Percentiles rank a stretch among this genome's conserved stretches.
These are phyloP conservation scores for Clavispora santaluciae DNA, from an alignment of 805 yeast genomes.

Conservation along the genomic window DNA sequence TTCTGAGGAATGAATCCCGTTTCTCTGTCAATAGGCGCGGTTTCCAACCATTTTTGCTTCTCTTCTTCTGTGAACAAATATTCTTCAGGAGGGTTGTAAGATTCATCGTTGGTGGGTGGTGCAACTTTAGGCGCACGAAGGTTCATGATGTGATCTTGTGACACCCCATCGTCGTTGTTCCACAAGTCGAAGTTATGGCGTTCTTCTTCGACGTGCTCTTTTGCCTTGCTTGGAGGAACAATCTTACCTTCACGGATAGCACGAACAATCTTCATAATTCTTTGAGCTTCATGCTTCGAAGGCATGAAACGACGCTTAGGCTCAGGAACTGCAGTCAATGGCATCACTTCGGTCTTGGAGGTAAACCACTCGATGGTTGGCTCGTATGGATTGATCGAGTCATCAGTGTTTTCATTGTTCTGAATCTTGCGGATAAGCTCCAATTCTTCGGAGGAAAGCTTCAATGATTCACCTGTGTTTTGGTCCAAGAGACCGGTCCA, in stretches of 20 bases:
- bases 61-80: slow-evolving; percentile 81
- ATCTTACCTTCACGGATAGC: slow-evolving; percentile 97
- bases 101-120: slow-evolving; percentile 95
- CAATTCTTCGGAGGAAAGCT: slow-evolving; percentile 80
- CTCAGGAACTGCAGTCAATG: slow-evolving; percentile 89
- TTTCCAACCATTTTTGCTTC: slow-evolving; percentile 59
- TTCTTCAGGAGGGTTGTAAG: slow-evolving; percentile 97
- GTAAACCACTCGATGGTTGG: slow-evolving; percentile 97
- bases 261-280: slow-evolving; percentile 91
- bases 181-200: slow-evolving; percentile 71
- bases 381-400: slow-evolving; percentile 78
- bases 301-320: slow-evolving; percentile 97
- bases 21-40: slow-evolving; percentile 75
- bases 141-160: slow-evolving; percentile 79
- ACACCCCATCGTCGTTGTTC: slow-evolving; percentile 51
- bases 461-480: slow-evolving; percentile 79
- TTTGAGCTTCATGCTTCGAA: slow-evolving; percentile 92
- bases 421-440: slow-evolving; percentile 85
- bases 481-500: slow-evolving; percentile 97
- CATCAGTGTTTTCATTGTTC: slow-evolving; percentile 78
- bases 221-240: slow-evolving; percentile 62
- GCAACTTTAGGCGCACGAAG: slow-evolving; percentile 92
- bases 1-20: slow-evolving; percentile 78
- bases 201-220: slow-evolving; percentile 48
- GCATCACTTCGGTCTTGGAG: slow-evolving; percentile 78